Evolutionary conservation across 495 filamentous ascomycete species (phyloP), one percentile per base, ranked within the genome.

Genomic region (Podospora didyma): DNA sequence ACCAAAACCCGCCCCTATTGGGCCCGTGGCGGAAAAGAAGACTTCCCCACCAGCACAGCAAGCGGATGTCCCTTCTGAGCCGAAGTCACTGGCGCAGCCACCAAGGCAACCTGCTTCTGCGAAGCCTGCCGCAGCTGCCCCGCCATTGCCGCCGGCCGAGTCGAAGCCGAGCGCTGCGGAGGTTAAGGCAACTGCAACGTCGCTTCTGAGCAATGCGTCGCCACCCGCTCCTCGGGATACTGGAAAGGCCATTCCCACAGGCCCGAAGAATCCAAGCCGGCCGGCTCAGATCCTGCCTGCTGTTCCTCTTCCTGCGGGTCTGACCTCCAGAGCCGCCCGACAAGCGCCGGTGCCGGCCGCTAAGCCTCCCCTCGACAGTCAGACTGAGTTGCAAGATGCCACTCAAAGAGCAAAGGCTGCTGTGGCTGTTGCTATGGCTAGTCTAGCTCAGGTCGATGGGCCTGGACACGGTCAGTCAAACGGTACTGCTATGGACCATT

Each of bases 351-450:
- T 62, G 52, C 54, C 67, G 39, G 46, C 68, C 37, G 58, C 74
- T 20, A 78, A 69, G 42, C 57, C 71, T 44, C 63, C 66, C n/a
- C 65, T 14, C 41, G 71, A 63, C 48, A 67, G 59, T 17, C 61
- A 67, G 14, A 66, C 73, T 19, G 63, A 70, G 23, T 50, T 80
- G 51, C 82, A 82, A 49, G 88, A 92, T 69, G 90, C 90, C 2
- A 93, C 90, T 6, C 85, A 88, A 62, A 88, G 87, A 39, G 92
- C 92, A 7, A 88, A 85, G 41, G 89, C 88, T 46, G 92, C 91
- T 26, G 92, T 96, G 49, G 91, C 90, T 37, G 87, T 86, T 7
- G 91, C 91, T 2, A 95, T 96, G 90, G 90, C 90, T 12, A 90
- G 93, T 14, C 7, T 96, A 12, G 65, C 64, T 14, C 55, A 59